Percentiles rank a stretch among this genome's conserved stretches.
phyloP scores from a whole-genome alignment of 192 early-diverging fungal genomes.

The Bifiguratus adelaidae region DNA sequence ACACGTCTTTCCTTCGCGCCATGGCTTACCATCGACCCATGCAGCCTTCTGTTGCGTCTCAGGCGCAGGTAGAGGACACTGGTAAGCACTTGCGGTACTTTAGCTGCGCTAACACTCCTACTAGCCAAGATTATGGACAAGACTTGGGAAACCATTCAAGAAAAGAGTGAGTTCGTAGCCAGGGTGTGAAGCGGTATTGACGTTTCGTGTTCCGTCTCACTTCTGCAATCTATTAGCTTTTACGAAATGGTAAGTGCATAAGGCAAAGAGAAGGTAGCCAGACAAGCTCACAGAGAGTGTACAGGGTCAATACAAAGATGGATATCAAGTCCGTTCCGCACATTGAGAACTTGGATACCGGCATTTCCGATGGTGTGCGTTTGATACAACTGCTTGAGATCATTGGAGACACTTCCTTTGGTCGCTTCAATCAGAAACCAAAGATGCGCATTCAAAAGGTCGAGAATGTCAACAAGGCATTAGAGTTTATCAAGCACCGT shows the following conservation, averaged over 20 bases:
- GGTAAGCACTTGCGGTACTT: slow-evolving; percentile 13
- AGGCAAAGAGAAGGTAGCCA: no score
- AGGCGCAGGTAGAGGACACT: slow-evolving; percentile 38
- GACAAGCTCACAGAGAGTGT: no score
- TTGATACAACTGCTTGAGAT: slow-evolving; percentile 69
- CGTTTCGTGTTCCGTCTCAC: neutral
- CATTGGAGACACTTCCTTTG: slow-evolving; percentile 83
- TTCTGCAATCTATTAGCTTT: slow-evolving; percentile 38
- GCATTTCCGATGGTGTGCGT: slow-evolving; percentile 40
- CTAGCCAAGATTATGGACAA: slow-evolving; percentile 57
- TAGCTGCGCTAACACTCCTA: no score
- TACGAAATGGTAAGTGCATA: slow-evolving; percentile 78
- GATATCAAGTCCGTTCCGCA: slow-evolving; percentile 31
- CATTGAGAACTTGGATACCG: slow-evolving; percentile 23
- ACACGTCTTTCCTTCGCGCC: neutral
- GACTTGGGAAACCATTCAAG: slow-evolving; percentile 84
- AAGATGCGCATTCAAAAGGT: slow-evolving; percentile 89
- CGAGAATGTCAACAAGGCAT: slow-evolving; percentile 90
- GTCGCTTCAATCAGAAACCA: slow-evolving; percentile 80
- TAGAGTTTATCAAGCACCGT: slow-evolving; percentile 84
- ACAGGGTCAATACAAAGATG: slow-evolving; percentile 73
- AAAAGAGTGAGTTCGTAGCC: slow-evolving; percentile 63
- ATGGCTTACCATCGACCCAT: slow-evolving; percentile 5
- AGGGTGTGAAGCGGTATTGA: neutral
- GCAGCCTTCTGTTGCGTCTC: slow-evolving; percentile 29